These are phyloP conservation scores for Pterula multifida DNA, from an alignment of 1,284 basidiomycete species.

Conservation along the genomic window DNA sequence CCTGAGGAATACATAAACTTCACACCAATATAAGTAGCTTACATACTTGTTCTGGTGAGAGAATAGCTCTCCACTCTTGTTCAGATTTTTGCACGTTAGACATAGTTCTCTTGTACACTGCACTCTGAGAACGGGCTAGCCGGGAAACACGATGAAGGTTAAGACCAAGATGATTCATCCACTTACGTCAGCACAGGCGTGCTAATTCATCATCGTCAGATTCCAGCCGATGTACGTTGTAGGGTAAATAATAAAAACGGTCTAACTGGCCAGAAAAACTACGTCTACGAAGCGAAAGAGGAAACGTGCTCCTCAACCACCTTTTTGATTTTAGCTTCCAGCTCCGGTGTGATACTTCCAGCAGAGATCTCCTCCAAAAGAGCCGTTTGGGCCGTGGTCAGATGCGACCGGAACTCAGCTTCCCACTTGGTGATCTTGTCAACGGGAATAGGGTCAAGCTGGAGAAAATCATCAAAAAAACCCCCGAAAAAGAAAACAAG, in stretches of 20 bases:
- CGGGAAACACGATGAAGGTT: background rate
- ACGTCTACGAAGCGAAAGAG: slow-evolving; percentile 52
- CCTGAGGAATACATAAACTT: no score
- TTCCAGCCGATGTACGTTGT: background rate
- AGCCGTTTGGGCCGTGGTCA: slow-evolving; percentile 52
- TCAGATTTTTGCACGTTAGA: slow-evolving; percentile 47
- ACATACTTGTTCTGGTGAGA: slow-evolving; percentile 73
- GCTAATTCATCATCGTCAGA: background rate
- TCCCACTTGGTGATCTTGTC: slow-evolving; percentile 96
- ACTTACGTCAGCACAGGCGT: background rate
- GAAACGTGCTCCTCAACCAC: slow-evolving; percentile 80
- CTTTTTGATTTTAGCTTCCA: slow-evolving; percentile 91
- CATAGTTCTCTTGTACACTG: slow-evolving; percentile 18
- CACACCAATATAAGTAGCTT: no score
- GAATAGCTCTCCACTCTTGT: slow-evolving; percentile 76
- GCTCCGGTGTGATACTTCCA: slow-evolving; percentile 78
- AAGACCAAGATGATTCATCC: background rate
- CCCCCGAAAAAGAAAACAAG: background rate
- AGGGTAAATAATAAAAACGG: background rate
- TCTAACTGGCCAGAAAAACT: background rate
- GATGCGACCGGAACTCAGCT: slow-evolving; percentile 76
- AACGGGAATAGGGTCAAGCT: slow-evolving; percentile 87
- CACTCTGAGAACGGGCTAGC: background rate
- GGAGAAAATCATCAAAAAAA: slow-evolving; percentile 7
- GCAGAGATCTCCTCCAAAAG: slow-evolving; percentile 77